These are phyloP conservation scores for Cryptosporidium muris DNA, from an alignment of 169 alveolate genomes.

Conservation along the genomic window DNA sequence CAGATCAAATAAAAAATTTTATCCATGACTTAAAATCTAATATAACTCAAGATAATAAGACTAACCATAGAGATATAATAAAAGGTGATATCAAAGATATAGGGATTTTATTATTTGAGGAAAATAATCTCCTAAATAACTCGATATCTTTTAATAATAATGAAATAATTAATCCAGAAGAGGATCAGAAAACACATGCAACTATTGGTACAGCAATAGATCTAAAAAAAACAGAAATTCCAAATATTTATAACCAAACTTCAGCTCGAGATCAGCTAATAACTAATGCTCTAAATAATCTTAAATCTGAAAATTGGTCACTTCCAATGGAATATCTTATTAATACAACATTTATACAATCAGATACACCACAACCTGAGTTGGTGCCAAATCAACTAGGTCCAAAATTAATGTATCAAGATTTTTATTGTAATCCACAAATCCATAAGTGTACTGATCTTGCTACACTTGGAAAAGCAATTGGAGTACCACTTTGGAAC, in stretches of 20 bases:
- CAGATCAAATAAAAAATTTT: not conserved
- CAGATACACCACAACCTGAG: conserved; percentile 60
- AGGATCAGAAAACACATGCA: conserved; percentile 5
- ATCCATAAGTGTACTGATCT: conserved; percentile 64
- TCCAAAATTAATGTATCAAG: conserved; percentile 48
- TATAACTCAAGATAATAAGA: not conserved
- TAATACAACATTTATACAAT: conserved; percentile 60
- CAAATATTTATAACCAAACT: conserved; percentile 54
- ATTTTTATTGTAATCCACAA: conserved; percentile 62
- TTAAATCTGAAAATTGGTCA: conserved; percentile 64
- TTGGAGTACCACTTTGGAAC: conserved; percentile 68
- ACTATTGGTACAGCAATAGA: conserved; percentile 40
- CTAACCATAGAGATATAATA: not conserved
- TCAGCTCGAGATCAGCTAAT: conserved; percentile 29
- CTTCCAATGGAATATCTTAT: conserved; percentile 54
- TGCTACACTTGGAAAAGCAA: conserved; percentile 29
- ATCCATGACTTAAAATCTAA: not conserved
- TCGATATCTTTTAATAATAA: too few species aligned
- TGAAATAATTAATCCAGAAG: not conserved
- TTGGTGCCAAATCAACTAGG: conserved; percentile 68
- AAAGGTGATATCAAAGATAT: not conserved
- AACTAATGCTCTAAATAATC: conserved; percentile 24
- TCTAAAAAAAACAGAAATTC: conserved; percentile 39
- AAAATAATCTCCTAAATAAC: too few species aligned
- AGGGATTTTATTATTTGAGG: too few species aligned